phyloP scores from a whole-genome alignment of 2,329 filamentous ascomycete species.

The Fusarium temperatum region DNA sequence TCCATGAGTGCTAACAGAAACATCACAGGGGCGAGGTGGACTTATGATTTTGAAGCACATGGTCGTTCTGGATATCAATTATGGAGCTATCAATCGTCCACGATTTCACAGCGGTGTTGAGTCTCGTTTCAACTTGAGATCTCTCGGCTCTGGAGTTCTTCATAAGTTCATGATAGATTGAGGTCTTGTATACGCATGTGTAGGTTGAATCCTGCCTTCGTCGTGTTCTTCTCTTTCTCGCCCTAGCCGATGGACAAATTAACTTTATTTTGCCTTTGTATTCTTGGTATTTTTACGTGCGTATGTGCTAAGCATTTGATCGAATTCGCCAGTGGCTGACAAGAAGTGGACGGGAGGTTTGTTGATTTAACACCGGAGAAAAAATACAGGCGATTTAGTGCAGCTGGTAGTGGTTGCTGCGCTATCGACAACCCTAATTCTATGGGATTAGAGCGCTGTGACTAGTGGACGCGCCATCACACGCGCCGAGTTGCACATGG shows the following conservation, averaged over 20 bases:
- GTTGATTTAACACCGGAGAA: neutral
- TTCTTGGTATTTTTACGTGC: neutral
- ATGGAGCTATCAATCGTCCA: no score
- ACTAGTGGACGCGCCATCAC: neutral
- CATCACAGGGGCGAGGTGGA: neutral
- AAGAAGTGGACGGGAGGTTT: neutral
- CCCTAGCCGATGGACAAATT: neutral
- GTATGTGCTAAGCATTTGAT: neutral
- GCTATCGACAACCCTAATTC: neutral
- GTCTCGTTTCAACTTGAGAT: neutral
- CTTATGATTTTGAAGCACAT: neutral
- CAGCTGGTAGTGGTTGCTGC: neutral
- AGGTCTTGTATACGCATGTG: neutral
- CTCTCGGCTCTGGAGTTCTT: neutral
- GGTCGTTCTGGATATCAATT: neutral
- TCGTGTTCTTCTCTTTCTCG: rapidly evolving
- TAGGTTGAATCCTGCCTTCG: neutral
- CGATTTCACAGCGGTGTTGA: neutral
- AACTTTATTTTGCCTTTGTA: rapidly evolving
- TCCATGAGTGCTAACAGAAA: neutral
- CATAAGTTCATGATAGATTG: neutral
- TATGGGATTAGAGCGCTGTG: neutral
- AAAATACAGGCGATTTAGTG: neutral
- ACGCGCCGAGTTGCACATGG: neutral
- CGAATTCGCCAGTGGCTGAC: neutral